phyloP scores from a whole-genome alignment of 176 grass and related monocot species.

The Zea mays region Zm-B73-REFERENCE-NAM-5.0 NC_050096.1:259013501-259014000 shows the following conservation, averaged over 20 bases:
- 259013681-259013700: not conserved
- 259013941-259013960: not conserved
- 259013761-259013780: conserved; percentile 18
- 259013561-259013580: not conserved
- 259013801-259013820: not conserved
- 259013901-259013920: not conserved
- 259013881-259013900: not conserved
- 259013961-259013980: not conserved
- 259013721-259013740: not conserved
- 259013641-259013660: not conserved
- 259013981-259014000: not conserved
- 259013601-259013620: too few species aligned
- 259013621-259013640: too few species aligned
- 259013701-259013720: not conserved
- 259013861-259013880: not conserved
- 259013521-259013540: not conserved
- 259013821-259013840: not conserved
- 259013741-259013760: not conserved
- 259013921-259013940: not conserved
- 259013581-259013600: too few species aligned
- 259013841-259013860: not conserved
- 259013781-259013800: not conserved
- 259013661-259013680: not conserved
- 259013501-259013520: not conserved
- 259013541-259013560: too few species aligned